Conservation (phyloP, 179 eudicot species). For the Kewa caespitosa region DNA sequence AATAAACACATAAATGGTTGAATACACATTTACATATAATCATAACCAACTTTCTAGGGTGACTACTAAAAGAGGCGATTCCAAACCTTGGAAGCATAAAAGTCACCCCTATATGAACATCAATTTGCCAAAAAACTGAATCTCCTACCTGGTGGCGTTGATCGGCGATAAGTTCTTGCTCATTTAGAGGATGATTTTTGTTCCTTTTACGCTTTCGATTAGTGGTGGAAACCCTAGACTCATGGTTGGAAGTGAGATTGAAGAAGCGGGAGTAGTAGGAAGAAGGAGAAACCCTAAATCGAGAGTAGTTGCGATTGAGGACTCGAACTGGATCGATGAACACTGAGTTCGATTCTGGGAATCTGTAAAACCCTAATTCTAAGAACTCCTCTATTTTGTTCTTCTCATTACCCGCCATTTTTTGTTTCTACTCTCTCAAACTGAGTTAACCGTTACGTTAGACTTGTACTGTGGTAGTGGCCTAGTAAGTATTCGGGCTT, state of each 20-base stretch:
- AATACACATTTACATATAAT: neutral
- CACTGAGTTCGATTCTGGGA: constrained; percentile 38
- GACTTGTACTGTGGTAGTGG: neutral
- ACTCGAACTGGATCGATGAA: constrained; percentile 83
- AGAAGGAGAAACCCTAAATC: constrained; percentile 59
- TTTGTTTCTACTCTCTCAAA: neutral
- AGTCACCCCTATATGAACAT: no score
- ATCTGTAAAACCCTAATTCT: constrained; percentile 56
- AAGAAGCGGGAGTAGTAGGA: constrained; percentile 84
- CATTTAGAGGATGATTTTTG: constrained; percentile 40
- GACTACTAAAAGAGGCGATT: no score
- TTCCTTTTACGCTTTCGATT: constrained; percentile 53
- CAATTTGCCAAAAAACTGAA: neutral
- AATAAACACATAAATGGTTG: neutral
- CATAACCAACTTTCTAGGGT: no score
- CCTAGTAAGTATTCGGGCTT: no score
- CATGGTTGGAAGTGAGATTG: constrained; percentile 19
- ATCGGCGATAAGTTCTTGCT: constrained; percentile 65
- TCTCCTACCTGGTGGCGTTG: constrained; percentile 67
- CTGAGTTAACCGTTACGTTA: no score
- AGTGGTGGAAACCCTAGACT: constrained; percentile 12
- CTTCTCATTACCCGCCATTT: constrained; percentile 47
- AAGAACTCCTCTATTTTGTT: constrained; percentile 34
- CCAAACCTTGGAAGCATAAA: no score
- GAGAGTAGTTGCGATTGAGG: constrained; percentile 61